phyloP scores from a whole-genome alignment of 2,329 filamentous ascomycete genomes.

The Aureobasidium sp. region DNA sequence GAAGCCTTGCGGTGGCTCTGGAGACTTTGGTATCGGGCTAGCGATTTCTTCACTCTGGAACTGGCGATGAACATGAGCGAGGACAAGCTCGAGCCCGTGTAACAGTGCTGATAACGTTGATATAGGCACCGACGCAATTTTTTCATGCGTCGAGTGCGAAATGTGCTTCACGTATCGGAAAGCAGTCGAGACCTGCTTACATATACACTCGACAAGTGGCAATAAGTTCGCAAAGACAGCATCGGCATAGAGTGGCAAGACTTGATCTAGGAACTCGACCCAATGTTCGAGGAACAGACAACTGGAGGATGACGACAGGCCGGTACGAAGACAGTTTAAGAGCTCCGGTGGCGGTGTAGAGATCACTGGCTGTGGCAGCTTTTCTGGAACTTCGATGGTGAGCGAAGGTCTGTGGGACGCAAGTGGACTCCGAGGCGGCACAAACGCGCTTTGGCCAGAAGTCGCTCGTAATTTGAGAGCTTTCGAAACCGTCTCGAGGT shows the following conservation, averaged over 20 bases:
- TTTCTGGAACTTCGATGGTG: conserved; percentile 5
- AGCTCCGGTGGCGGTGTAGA: conserved; percentile 58
- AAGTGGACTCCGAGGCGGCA: not conserved
- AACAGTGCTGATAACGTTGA: conserved; percentile 74
- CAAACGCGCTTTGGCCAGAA: not conserved
- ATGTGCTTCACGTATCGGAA: conserved; percentile 64
- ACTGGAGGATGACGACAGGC: conserved; percentile 67
- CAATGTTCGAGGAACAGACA: conserved; percentile 81
- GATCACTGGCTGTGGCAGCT: not conserved
- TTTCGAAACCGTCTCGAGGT: conserved; percentile 14
- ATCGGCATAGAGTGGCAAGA: conserved; percentile 74
- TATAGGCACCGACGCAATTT: conserved; percentile 22
- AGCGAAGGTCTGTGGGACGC: conserved; percentile 2
- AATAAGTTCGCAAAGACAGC: conserved; percentile 86
- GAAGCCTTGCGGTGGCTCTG: conserved; percentile 77
- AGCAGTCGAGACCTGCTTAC: conserved; percentile 63
- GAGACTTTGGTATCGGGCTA: conserved; percentile 62
- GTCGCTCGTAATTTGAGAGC: conserved; percentile 10
- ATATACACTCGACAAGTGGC: conserved; percentile 84
- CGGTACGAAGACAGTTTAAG: conserved; percentile 77
- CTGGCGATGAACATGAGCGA: conserved; percentile 80
- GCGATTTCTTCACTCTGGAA: conserved; percentile 59
- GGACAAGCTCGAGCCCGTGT: conserved; percentile 85
- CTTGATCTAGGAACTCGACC: conserved; percentile 77
- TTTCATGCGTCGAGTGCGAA: conserved; percentile 38